Evolutionary conservation across 106 monocot genomes (phyloP), one percentile per base, ranked within the genome.

Genomic region (Dioscorea dumetorum): DNA sequence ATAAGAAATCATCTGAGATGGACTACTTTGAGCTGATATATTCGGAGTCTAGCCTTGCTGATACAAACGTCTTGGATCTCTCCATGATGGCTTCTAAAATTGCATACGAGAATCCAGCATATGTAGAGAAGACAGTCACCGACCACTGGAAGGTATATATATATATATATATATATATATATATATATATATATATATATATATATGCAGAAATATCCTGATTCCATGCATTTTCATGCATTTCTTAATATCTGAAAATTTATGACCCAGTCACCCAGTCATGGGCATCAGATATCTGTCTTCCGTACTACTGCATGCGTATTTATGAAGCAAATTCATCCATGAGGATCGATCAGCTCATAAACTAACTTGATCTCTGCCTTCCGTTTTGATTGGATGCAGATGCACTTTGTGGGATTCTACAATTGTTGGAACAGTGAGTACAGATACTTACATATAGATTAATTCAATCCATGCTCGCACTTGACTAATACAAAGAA

Each of bases 341-440:
- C 6, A 41, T 41, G 41, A 2, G 28, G 28, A 28, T 28, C 28
- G 28, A 28, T 28, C 28, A 41, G 41, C 41, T 41, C 6, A 41
- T 41, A 3, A 41, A 41, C 41, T 41, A 6, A 41, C 41, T 3
- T 8, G 41, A 41, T 41, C n/a, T 59, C 9, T 58, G 28, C 1
- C 7, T 70, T 58, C 11, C 6, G 50, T 4, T 49, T 63, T 54
- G 32, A 11, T 13, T 67, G 12, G 4, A 48, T 68, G 71, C 78
- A 78, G 81, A 86, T 86, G 86, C 53, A 82, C 50, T 82, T 86
- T 31, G 86, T 86, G 8, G 53, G 57, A 15, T 86, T 76, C 75
- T 86, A 58, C 63, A 52, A 62, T 41, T 81, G 86, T 35, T 82
- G 82, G 81, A 82, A 86, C 69, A 78, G 86, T 86, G 72, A 78